phyloP scores from a whole-genome alignment of 1,139 yeast genomes.

The Hemisphaericaspora subhashii region DNA sequence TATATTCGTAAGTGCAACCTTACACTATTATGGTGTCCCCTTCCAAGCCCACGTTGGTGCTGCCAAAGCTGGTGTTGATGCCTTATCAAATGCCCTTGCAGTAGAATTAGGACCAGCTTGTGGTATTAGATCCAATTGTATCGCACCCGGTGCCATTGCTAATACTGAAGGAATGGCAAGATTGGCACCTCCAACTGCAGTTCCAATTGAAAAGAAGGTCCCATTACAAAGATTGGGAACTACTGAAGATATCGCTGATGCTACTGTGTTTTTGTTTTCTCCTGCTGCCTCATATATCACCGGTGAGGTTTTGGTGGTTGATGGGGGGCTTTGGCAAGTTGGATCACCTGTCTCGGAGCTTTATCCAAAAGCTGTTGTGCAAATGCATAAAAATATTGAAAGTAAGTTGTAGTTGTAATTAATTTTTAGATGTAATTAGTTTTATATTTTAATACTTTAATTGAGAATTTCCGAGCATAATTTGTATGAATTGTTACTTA shows the following conservation, averaged over 20 bases:
- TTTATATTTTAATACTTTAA: too few relatives aligned
- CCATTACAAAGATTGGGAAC: conserved; percentile 81
- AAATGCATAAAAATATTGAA: conserved; percentile 24
- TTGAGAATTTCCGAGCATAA: too few relatives aligned
- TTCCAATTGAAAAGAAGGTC: conserved; percentile 43
- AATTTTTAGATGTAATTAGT: not conserved
- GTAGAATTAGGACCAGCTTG: conserved; percentile 83
- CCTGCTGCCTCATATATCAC: conserved; percentile 77
- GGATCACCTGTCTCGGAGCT: conserved; percentile 29
- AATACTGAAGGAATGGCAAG: conserved; percentile 84
- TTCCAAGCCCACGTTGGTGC: conserved; percentile 90
- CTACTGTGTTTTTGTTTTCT: conserved; percentile 81
- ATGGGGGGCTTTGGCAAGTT: conserved; percentile 89
- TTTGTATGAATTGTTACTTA: too few relatives aligned
- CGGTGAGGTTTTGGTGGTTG: conserved; percentile 80
- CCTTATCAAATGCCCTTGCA: conserved; percentile 79
- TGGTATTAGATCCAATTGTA: conserved; percentile 78
- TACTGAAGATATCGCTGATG: conserved; percentile 81
- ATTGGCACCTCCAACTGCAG: conserved; percentile 39
- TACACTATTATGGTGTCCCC: conserved; percentile 90
- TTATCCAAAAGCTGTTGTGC: conserved; percentile 34
- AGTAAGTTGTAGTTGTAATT: conserved; percentile 17
- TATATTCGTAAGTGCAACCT: conserved; percentile 86
- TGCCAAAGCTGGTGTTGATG: conserved; percentile 95
- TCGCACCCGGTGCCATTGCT: conserved; percentile 88